phyloP scores from a whole-genome alignment of 805 yeast species.

The Zygotorulaspora danielsina region DNA sequence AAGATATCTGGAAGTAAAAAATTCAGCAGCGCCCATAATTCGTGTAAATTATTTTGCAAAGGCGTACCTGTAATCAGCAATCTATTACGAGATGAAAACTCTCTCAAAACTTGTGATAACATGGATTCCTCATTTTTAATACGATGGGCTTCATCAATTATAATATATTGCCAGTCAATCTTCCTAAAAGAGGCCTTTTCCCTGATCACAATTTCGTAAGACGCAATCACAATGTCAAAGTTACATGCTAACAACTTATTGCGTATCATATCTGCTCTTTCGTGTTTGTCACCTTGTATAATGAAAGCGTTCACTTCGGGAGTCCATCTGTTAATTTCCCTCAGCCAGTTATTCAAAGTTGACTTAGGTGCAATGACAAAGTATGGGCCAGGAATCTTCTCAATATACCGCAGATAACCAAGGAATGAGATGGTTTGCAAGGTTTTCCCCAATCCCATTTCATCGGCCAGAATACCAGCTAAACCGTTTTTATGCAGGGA shows the following conservation, averaged over 20 bases:
- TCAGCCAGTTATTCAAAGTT: conserved; percentile 73
- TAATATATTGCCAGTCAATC: conserved; percentile 70
- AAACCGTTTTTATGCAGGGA: conserved; percentile 62
- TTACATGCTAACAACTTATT: conserved; percentile 51
- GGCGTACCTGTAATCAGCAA: conserved; percentile 80
- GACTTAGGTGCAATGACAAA: conserved; percentile 75
- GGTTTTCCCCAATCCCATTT: conserved; percentile 83
- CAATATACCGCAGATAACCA: conserved; percentile 64
- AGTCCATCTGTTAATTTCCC: conserved; percentile 75
- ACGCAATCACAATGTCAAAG: conserved; percentile 67
- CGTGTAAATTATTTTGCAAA: conserved; percentile 72
- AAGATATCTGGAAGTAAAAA: conserved; percentile 76
- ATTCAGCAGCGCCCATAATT: conserved; percentile 75
- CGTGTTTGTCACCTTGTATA: conserved; percentile 70
- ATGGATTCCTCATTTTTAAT: conserved; percentile 72
- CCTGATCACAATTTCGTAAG: conserved; percentile 72
- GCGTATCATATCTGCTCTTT: conserved; percentile 52
- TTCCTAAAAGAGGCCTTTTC: conserved; percentile 65
- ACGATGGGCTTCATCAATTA: conserved; percentile 78
- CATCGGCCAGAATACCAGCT: conserved; percentile 78
- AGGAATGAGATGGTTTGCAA: conserved; percentile 72
- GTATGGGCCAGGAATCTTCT: conserved; percentile 63
- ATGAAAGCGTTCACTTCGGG: conserved; percentile 71
- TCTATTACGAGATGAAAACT: conserved; percentile 66
- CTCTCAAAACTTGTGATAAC: conserved; percentile 67